Base-by-base conservation (phyloP, 2,329 filamentous ascomycete species). In the Teratosphaeriaceae sp. region DNA sequence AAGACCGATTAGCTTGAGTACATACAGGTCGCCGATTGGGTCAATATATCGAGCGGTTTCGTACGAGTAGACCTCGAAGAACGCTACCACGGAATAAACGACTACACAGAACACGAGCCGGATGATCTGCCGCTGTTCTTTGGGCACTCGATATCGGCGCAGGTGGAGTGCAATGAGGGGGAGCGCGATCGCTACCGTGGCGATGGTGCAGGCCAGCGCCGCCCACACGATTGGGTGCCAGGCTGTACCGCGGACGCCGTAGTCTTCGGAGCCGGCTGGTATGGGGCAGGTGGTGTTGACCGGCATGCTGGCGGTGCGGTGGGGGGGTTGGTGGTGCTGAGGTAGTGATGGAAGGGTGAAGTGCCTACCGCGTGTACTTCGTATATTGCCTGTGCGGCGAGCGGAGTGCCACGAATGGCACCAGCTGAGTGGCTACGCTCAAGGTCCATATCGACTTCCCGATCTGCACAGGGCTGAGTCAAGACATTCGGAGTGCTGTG, bases 201-300 rank as follows among this genome's bases (percentile, higher is more conserved):
- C 37, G 21, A 27, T 39, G 12, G 52, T 45, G 30, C 47, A 52
- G 5, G 29, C 43, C 1, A 35, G 24, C 9, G 55, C 41, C 8
- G 56, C 42, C 33, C 37, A 49, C 9, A 49, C 34, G 42, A 60
- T 53, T 2, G 47, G 31, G 22, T 50, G 45, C 33, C 54, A 47
- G n/a, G 50, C 37, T 11, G 40, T 46, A 21, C 49, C 52, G 46
- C 40, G 47, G 38, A 68, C 68, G 62, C 63, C 63, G 34, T 55
- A 62, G 33, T 55, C 65, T 45, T 57, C 59, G 51, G 56, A 54
- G 44, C 58, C 60, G 37, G 65, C 61, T 22, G 48, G 44, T 15
- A 45, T 21, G 6, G 49, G 49, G 37, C 49, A 52, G n/a, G 44
- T 43, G 13, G 33, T 38, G 26, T 49, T 44, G n/a, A 37, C 8